A percentile compares a stretch with the other conserved stretches of the same genome.
Conservation (phyloP, 2,329 filamentous ascomycete genomes). For the Emergomyces orientalis region DNA sequence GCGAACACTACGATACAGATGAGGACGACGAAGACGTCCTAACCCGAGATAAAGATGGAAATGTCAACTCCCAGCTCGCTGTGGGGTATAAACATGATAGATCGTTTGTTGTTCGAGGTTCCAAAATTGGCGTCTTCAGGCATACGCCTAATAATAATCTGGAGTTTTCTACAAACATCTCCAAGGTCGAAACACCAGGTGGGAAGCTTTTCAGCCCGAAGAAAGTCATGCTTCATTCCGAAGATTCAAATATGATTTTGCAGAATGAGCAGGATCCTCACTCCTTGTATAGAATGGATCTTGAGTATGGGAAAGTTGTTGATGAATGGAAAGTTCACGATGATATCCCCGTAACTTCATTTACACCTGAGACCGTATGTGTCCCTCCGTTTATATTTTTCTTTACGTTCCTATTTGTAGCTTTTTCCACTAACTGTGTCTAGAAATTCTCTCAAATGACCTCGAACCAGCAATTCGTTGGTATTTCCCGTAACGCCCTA, state of each 20-base stretch:
- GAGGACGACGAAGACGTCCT: conserved; percentile 72
- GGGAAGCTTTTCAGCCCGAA: conserved; percentile 86
- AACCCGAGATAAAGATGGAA: conserved; percentile 60
- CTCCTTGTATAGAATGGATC: conserved; percentile 91
- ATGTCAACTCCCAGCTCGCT: conserved; percentile 85
- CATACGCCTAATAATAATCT: conserved; percentile 87
- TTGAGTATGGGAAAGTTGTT: conserved; percentile 94
- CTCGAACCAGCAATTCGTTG: conserved; percentile 86
- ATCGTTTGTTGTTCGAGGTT: conserved; percentile 92
- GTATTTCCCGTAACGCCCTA: conserved; percentile 83
- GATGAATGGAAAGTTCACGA: conserved; percentile 99
- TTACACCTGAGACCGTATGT: conserved; percentile 73
- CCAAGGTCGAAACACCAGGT: conserved; percentile 79
- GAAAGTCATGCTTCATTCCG: conserved; percentile 92
- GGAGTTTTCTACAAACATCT: conserved; percentile 95
- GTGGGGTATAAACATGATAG: conserved; percentile 96
- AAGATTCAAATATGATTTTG: conserved; percentile 80
- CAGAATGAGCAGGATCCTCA: conserved; percentile 77
- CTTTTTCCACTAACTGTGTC: conserved; percentile 21
- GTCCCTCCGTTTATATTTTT: neutral
- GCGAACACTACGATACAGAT: conserved; percentile 64
- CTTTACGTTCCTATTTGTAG: neutral
- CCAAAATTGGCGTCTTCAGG: conserved; percentile 98
- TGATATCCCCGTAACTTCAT: conserved; percentile 83
- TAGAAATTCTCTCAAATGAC: conserved; percentile 97